phyloP scores from a whole-genome alignment of 148 eudicot species.

The Tetragonia tetragonoides region DNA sequence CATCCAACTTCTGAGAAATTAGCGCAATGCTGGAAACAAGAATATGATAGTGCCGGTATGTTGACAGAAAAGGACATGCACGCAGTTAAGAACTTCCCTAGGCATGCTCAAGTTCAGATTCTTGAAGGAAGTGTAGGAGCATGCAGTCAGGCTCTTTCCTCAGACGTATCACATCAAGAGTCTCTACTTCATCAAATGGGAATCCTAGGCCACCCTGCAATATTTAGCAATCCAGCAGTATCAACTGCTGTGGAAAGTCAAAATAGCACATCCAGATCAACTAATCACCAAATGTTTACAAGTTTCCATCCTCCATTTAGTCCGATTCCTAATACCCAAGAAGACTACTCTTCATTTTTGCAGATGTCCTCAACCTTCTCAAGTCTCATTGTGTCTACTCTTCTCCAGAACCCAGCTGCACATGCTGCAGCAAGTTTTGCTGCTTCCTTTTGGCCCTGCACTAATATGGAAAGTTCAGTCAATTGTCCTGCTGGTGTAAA shows the following conservation, averaged over 20 bases:
- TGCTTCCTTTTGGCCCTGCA: constrained; percentile 69
- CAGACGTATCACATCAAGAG: constrained; percentile 54
- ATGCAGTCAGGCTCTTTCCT: constrained; percentile 39
- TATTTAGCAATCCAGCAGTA: constrained; percentile 38
- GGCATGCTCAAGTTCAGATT: constrained; percentile 82
- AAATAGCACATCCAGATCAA: constrained; percentile 44
- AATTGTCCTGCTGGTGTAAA: constrained; percentile 33
- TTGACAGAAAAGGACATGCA: constrained; percentile 42
- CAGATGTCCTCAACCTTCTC: constrained; percentile 72
- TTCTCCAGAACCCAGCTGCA: constrained; percentile 86
- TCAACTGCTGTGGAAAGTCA: constrained; percentile 54
- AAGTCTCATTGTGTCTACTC: constrained; percentile 67
- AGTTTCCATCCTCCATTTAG: constrained; percentile 54
- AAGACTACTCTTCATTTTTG: constrained; percentile 53
- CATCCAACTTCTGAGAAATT: constrained; percentile 26
- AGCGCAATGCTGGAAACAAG: not conserved
- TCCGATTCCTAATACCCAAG: constrained; percentile 45
- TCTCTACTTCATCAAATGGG: constrained; percentile 43
- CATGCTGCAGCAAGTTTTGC: constrained; percentile 92
- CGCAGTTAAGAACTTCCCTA: constrained; percentile 50
- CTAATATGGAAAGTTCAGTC: constrained; percentile 45
- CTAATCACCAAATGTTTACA: constrained; percentile 44
- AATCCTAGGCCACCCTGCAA: constrained; percentile 40
- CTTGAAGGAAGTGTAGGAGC: constrained; percentile 63
- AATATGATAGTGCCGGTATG: constrained; percentile 27